Conservation (phyloP, 176 grass and related monocot species). For the Juncus effusus region DNA sequence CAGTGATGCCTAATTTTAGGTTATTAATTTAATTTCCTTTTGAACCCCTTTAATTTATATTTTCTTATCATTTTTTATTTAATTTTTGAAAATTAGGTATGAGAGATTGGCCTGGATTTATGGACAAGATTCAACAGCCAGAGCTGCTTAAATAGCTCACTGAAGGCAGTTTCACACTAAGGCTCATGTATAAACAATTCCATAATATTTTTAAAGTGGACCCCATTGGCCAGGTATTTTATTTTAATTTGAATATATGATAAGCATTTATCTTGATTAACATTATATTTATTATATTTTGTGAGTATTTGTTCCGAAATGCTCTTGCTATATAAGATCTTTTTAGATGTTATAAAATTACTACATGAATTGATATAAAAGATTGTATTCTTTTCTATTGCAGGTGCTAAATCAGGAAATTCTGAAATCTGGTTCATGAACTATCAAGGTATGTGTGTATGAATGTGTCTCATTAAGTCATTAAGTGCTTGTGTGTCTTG, state of each 20-base stretch:
- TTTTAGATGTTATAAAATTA: too few relatives aligned
- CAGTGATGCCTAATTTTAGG: conserved; percentile 83
- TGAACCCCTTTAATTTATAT: conserved; percentile 1
- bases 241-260: conserved; percentile 5
- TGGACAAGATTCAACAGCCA: conserved; percentile 97
- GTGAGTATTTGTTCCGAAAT: conserved; percentile 25
- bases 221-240: conserved; percentile 75
- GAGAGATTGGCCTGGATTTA: conserved; percentile 87
- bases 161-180: conserved; percentile 92
- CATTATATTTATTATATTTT: conserved; percentile 21
- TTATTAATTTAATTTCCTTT: conserved; percentile 26
- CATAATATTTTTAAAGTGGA: conserved; percentile 93
- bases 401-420: too few relatives aligned
- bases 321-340: too few relatives aligned
- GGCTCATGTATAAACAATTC: conserved; percentile 89
- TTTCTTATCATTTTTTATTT: conserved; percentile 19
- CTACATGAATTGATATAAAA: too few relatives aligned
- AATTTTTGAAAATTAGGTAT: conserved; percentile 41
- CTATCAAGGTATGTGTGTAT: too few relatives aligned
- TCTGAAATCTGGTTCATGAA: too few relatives aligned
- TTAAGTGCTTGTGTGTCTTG: too few relatives aligned
- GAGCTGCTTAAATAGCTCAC: conserved; percentile 76
- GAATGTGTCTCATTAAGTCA: too few relatives aligned
- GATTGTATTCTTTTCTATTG: too few relatives aligned
- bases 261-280: background rate